phyloP scores from a whole-genome alignment of 73 alveolate genomes.

The Halteria grandinella region DNA sequence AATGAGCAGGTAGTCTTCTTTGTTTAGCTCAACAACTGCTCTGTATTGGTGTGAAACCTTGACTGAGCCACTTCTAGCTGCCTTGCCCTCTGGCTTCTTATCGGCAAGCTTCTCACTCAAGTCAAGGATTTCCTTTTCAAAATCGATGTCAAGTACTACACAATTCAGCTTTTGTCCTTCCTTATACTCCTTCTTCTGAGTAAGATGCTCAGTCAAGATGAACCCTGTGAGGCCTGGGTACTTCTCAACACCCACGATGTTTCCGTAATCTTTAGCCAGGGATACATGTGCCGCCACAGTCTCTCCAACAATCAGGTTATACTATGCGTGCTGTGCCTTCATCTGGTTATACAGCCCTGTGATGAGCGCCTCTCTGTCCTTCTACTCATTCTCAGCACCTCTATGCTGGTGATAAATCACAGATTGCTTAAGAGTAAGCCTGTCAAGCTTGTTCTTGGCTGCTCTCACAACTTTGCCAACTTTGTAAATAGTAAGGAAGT shows the following conservation, averaged over 20 bases:
- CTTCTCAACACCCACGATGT: constrained; percentile 26
- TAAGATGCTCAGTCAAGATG: constrained; percentile 22
- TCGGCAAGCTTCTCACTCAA: constrained; percentile 21
- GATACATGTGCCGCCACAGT: constrained; percentile 29
- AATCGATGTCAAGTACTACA: constrained; percentile 39
- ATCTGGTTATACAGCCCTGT: not conserved
- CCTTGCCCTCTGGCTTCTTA: not conserved
- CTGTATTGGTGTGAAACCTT: no score
- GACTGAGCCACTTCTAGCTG: not conserved
- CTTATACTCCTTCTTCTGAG: not conserved
- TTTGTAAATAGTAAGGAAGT: constrained; percentile 11
- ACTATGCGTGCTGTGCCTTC: constrained; percentile 1
- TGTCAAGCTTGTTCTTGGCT: constrained; percentile 18
- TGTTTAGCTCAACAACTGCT: constrained; percentile 35
- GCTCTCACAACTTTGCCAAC: constrained; percentile 43
- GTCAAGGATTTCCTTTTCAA: constrained; percentile 43
- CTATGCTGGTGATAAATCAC: constrained; percentile 19
- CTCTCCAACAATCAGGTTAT: constrained; percentile 39
- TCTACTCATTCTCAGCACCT: not conserved
- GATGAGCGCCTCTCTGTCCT: constrained; percentile 13
- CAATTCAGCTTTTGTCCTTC: constrained; percentile 30
- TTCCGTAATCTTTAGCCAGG: constrained; percentile 48
- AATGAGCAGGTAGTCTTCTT: constrained; percentile 21
- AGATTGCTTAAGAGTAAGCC: constrained; percentile 10
- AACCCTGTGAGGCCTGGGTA: constrained; percentile 36